These are phyloP conservation scores for Arachnomyces sp. DNA, from an alignment of 2,329 filamentous ascomycete species.

Conservation along the genomic window DNA sequence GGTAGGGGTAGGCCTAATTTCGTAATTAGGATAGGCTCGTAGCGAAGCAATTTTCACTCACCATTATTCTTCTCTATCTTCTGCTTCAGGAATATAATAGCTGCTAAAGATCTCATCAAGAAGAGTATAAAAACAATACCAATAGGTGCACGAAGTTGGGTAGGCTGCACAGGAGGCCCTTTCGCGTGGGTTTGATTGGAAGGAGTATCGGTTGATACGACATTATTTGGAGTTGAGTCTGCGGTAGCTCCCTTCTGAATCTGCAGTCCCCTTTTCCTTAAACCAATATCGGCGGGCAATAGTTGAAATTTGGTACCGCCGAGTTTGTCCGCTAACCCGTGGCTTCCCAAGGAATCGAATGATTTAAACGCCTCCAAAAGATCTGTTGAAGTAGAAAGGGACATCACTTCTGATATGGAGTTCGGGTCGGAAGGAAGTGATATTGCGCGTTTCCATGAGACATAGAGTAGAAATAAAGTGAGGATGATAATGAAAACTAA, in stretches of 20 bases:
- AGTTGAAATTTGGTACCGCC: too few relatives aligned
- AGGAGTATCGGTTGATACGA: too few relatives aligned
- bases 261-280: too few relatives aligned
- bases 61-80: conserved; percentile 10
- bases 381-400: background rate
- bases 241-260: too few relatives aligned
- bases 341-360: too few relatives aligned
- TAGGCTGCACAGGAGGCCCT: background rate
- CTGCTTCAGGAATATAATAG: conserved; percentile 8
- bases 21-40: conserved; percentile 1
- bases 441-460: conserved; percentile 9
- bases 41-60: conserved; percentile 3
- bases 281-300: too few relatives aligned
- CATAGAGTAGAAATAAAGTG: conserved; percentile 15
- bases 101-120: conserved; percentile 5
- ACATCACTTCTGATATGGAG: background rate
- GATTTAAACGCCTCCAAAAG: too few relatives aligned
- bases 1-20: conserved; percentile 31
- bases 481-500: conserved; percentile 16
- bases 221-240: too few relatives aligned
- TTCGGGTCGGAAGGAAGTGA: conserved; percentile 2
- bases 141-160: background rate
- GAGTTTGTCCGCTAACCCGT: too few relatives aligned
- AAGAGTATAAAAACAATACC: conserved; percentile 10
- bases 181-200: too few relatives aligned